Base-by-base conservation (phyloP, 2,329 filamentous ascomycete genomes). In the Paraphaeosphaeria sporulosa region DNA sequence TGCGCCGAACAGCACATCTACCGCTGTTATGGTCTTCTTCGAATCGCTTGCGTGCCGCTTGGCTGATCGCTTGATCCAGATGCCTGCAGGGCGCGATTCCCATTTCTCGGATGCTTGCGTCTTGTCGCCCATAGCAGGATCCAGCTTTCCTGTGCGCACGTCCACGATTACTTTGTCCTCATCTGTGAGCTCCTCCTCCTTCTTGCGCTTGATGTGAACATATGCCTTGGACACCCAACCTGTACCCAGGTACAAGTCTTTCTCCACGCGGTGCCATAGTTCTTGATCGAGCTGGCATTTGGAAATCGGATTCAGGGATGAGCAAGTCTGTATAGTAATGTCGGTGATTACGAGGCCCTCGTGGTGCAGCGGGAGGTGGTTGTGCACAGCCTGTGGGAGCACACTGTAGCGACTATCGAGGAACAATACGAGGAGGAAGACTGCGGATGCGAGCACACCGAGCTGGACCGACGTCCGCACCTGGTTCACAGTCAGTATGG, bases 331-430 rank as follows among this genome's bases (percentile, higher is more conserved):
- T 64, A 97, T 85, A 36, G 89, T 91, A 61, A 97, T 84, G 79
- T 97, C 94, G 73, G 92, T 96, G 70, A 97, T 87, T 71, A 96
- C 89, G 61, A 90, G 86, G 64, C 93, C 93, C 46, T 91, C 87
- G 73, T 96, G 91, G 78, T 97, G 93, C 32, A 77, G 69, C 27
- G 94, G 94, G 71, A 96, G 88, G 78, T 94, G 92, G 76, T 88
- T 90, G 83, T 97, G 94, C 68, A 97, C 90, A 61, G 90, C 87
- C 71, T 89, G 88, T 44, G 94, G 94, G 38, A 97, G 87, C 61
- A 97, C 90, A 68, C 91, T 87, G 82, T 95, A 96, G 76, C 90
- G 92, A 73, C 89, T 91, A 80, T 97, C 94, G 82, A 97, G 89
- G 77, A 96, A 85, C 78, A 94, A 88, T 71, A 94, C 79, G 70